Evolutionary conservation across 352 stramenopile species (phyloP), one percentile per base, ranked within the genome.

Genomic region (Phytopythium cucurbitacearum): DNA sequence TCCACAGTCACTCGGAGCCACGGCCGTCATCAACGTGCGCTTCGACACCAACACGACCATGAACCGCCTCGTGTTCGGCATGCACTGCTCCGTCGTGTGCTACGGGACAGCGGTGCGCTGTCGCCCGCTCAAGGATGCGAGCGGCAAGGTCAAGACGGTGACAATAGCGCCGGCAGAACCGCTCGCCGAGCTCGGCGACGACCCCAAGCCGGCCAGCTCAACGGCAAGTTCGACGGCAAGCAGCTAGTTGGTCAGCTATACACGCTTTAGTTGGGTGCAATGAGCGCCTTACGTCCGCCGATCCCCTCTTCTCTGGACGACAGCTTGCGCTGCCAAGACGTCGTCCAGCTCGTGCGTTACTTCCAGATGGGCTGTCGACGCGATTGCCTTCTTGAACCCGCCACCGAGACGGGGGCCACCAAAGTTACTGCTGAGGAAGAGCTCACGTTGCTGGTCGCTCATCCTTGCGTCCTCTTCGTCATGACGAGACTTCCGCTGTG

Each of bases 41-140:
- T 91, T 92, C 57, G 80, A 91, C 62, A 85, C 80, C 40, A 92
- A 88, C 63, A 89, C 77, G 64, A 90, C 82, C 10, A 92, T 92
- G 82, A 92, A 92, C 48, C 80, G 82, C 40, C 73, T 92, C 45
- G 77, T 92, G 41, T 92, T 92, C 47, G 82, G 82, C 8, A 71
- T 92, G 57, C 82, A 92, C 62, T 91, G 80, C 63, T 87, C 79
- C 3, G 76, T 89, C 11, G 76, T 91, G 21, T 87, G 79, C 55
- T 92, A 92, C 56, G 82, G 82, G 36, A 92, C 82, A 1, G 82
- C 82, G 3, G 82, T 92, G 54, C 70, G 68, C 32, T 90, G 80
- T 48, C 73, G 74, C 33, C 69, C 74, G 2, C 44, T 69, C 15
- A 54, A 54, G 48, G 38, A 54, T 28, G 48, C 48, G 6, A 12